Evolutionary conservation across 164 flowering plant genomes (phyloP).

Genomic region (Aristolochia fimbriata): DNA sequence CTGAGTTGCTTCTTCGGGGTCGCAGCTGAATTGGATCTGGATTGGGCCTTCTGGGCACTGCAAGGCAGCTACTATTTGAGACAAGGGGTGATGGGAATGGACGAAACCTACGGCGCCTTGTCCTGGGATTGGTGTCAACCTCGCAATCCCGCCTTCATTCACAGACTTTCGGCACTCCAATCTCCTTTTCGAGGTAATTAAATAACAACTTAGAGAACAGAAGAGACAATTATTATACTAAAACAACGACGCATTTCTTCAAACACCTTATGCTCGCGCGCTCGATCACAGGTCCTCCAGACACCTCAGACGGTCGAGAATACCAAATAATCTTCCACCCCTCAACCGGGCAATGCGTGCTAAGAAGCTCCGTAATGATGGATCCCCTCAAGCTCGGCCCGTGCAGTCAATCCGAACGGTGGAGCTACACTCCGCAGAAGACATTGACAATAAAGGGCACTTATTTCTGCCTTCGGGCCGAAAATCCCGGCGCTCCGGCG

Average conservation of each 20-base stretch:
- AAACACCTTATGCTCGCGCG: not conserved
- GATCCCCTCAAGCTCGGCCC: constrained; percentile 11
- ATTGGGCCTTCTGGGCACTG: constrained; percentile 75
- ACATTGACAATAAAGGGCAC: constrained; percentile 1
- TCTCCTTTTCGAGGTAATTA: constrained; percentile 23
- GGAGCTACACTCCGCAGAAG: constrained; percentile 9
- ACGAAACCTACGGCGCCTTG: constrained; percentile 54
- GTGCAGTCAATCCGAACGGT: constrained; percentile 3
- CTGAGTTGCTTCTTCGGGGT: constrained; percentile 57
- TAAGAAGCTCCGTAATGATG: not conserved
- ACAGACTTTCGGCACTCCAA: constrained; percentile 20
- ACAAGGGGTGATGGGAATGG: constrained; percentile 46
- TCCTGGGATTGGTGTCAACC: constrained; percentile 42
- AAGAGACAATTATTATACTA: too few species aligned
- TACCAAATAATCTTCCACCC: constrained; percentile 9
- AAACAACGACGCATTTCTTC: not conserved
- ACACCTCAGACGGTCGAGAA: not conserved
- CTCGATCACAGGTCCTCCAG: constrained; percentile 5
- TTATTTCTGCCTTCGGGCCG: constrained; percentile 5
- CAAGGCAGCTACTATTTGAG: constrained; percentile 70
- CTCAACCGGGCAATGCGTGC: constrained; percentile 8
- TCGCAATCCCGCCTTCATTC: constrained; percentile 30
- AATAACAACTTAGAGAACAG: not conserved
- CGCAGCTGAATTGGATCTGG: constrained; percentile 69
- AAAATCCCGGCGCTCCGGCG: constrained; percentile 5